Evolutionary conservation across 148 eudicot genomes (phyloP), one percentile per base, ranked within the genome.

Genomic region (Chenopodium quinoa): DNA sequence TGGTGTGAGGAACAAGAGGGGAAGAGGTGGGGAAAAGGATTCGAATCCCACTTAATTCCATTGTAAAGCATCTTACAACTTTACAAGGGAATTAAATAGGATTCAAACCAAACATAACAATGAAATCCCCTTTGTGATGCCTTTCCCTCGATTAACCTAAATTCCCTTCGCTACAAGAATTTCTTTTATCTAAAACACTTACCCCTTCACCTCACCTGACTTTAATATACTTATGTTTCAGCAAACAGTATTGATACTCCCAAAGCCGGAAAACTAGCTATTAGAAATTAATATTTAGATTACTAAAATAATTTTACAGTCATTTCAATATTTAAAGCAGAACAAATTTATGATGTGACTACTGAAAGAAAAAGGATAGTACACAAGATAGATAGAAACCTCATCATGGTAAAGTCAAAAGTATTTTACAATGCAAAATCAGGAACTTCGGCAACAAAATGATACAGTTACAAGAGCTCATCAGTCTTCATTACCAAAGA

Each of bases 401-500:
- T 74, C 32, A 48, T n/a, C 19, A 3, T 12, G 0, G 9, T 11
- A 20, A 50, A 50, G 60, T 25, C n/a, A 16, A 16, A 50, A 50
- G 63, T 0, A 23, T 48, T 32, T 20, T 27, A 27, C 19, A 27
- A 74, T 50, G 63, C n/a, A 52, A 62, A 62, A 52, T 11, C 23
- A 27, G 40, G 8, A 27, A 27, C 37, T 52, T 50, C 10, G 5
- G 17, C 72, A 52, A 74, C 32, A 12, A 19, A 74, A 27, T 25
- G 9, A 16, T 40, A 17, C 34, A 12, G 4, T 34, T 14, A 14
- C 7, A 69, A 32, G 17, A 34, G 44, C 73, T 17, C 47, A 23
- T 16, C 72, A 37, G 48, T 71, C 73, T 71, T 71, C 73, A 71
- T 23, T 71, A 71, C n/a, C 34, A 8, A 32, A 71, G 12, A 71